phyloP scores from a whole-genome alignment of 306 rosid species.

The Cucurbita argyrosperma region DNA sequence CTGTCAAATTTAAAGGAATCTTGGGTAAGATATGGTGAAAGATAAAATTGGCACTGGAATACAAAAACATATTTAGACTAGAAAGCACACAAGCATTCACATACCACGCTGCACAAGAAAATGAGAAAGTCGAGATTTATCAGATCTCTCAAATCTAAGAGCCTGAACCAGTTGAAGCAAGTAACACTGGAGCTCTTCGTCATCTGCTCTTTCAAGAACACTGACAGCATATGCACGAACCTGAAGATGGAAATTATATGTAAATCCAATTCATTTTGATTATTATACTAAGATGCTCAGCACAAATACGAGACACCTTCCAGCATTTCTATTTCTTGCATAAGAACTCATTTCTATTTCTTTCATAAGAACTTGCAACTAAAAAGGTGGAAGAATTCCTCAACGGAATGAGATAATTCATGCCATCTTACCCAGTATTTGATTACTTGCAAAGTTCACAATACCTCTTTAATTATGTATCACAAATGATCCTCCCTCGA shows the following conservation, averaged over 20 bases:
- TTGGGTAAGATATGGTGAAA: conserved; percentile 26
- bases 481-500: neutral
- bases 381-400: neutral
- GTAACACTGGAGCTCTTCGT: conserved; percentile 94
- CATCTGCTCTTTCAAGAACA: conserved; percentile 97
- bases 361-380: neutral
- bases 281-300: neutral
- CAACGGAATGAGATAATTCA: neutral
- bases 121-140: conserved; percentile 82
- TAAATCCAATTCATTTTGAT: neutral
- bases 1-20: conserved; percentile 33
- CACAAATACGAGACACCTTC: neutral
- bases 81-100: neutral
- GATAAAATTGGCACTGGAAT: conserved; percentile 16
- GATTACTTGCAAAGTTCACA: neutral
- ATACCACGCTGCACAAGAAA: conserved; percentile 88
- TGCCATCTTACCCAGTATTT: neutral
- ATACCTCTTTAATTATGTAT: neutral
- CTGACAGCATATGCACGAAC: conserved; percentile 99
- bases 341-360: neutral
- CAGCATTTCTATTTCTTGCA: neutral
- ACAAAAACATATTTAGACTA: conserved; percentile 1
- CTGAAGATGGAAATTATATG: conserved; percentile 22
- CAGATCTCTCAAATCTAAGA: conserved; percentile 94
- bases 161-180: conserved; percentile 97